Evolutionary conservation across 176 grass and related monocot species (phyloP), one percentile per base, ranked within the genome.

Genomic region (Microstegium vimineum): DNA sequence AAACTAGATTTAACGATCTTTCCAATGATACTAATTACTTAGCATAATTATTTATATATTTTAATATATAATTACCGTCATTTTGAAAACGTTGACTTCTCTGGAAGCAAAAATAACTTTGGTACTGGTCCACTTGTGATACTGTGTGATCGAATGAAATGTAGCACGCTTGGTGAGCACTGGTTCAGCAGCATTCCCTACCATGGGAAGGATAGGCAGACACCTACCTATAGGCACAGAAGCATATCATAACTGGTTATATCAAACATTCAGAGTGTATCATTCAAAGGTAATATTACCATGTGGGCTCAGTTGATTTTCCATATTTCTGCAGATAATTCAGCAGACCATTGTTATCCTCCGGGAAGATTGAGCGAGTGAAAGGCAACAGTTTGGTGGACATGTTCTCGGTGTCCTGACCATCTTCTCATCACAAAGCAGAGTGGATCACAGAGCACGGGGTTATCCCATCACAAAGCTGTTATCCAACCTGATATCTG

Each of bases 121-220:
- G n/a, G n/a, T n/a, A n/a, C n/a, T n/a, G n/a, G n/a, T n/a, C n/a
- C n/a, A n/a, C n/a, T n/a, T n/a, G n/a, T n/a, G n/a, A n/a, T n/a
- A n/a, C n/a, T n/a, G n/a, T n/a, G n/a, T n/a, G n/a, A n/a, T n/a
- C n/a, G n/a, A n/a, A n/a, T n/a, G n/a, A n/a, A n/a, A n/a, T n/a
- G n/a, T n/a, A n/a, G n/a, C n/a, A n/a, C n/a, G n/a, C n/a, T n/a
- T n/a, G n/a, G n/a, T n/a, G n/a, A n/a, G n/a, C n/a, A n/a, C n/a
- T n/a, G n/a, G n/a, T n/a, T n/a, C n/a, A n/a, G n/a, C n/a, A n/a
- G n/a, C n/a, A n/a, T n/a, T n/a, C n/a, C n/a, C n/a, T n/a, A n/a
- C n/a, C n/a, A n/a, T 88, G 70, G 91, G 94, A 88, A 97, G 85
- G 63, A 94, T 86, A 16, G 87, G 87, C 82, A n/a, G n/a, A n/a